phyloP scores from a whole-genome alignment of 768 basidiomycete genomes.

The Hortiboletus campestris region DNA sequence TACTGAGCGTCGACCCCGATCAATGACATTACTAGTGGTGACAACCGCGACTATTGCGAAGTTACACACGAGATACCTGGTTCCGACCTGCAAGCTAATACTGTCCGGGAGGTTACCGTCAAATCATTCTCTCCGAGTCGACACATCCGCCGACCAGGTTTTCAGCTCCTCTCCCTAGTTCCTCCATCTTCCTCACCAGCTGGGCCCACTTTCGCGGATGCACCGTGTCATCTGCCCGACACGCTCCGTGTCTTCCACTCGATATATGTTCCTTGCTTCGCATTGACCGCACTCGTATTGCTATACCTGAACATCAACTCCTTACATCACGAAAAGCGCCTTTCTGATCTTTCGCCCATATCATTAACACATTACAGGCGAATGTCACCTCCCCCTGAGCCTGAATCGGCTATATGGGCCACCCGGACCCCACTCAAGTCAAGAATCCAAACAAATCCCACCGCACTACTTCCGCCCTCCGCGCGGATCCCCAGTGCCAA shows the following conservation, averaged over 20 bases:
- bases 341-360: constrained; percentile 29
- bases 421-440: constrained; percentile 45
- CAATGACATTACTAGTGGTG: constrained; percentile 50
- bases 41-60: constrained; percentile 92
- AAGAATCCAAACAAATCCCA: constrained; percentile 39
- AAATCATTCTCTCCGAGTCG: constrained; percentile 82
- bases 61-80: constrained; percentile 48
- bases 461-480: constrained; percentile 35
- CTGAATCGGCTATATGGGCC: constrained; percentile 38
- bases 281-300: constrained; percentile 51
- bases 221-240: constrained; percentile 79
- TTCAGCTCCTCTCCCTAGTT: constrained; percentile 79
- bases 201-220: constrained; percentile 53
- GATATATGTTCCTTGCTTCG: constrained; percentile 62
- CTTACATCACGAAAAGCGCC: constrained; percentile 12
- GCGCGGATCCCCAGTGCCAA: constrained; percentile 40
- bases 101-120: constrained; percentile 76
- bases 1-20: background rate
- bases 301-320: constrained; percentile 42
- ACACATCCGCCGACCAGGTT: constrained; percentile 74
- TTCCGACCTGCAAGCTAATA: constrained; percentile 20
- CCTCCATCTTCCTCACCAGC: constrained; percentile 30
- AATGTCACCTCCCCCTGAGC: constrained; percentile 25
- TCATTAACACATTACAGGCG: constrained; percentile 32
- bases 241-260: constrained; percentile 56